Conservation (phyloP, 768 basidiomycete genomes). For the Podaxis rugospora region DNA sequence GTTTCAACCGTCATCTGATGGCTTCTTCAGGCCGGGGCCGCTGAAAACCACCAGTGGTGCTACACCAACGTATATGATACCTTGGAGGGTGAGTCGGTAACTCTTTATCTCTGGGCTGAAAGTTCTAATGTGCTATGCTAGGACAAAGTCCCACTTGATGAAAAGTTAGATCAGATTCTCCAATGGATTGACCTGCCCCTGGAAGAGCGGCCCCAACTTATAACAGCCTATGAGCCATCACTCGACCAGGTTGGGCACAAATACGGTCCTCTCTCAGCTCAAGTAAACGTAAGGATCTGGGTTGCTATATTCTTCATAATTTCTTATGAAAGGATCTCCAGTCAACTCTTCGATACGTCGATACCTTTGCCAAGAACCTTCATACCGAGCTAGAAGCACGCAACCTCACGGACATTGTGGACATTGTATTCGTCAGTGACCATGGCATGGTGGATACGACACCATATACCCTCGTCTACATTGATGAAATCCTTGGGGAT, state of each 20-base stretch:
- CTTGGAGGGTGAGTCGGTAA: conserved; percentile 55
- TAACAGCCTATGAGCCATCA: conserved; percentile 81
- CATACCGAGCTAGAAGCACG: conserved; percentile 59
- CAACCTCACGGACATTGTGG: conserved; percentile 79
- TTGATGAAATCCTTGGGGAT: conserved; percentile 76
- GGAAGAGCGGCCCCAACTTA: conserved; percentile 68
- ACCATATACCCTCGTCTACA: conserved; percentile 65
- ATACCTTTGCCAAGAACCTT: conserved; percentile 69
- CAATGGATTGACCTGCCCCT: conserved; percentile 80
- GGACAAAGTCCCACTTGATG: conserved; percentile 59
- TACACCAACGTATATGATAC: conserved; percentile 71
- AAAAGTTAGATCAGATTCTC: conserved; percentile 75
- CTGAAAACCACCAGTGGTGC: conserved; percentile 61
- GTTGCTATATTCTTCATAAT: not conserved
- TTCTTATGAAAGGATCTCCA: conserved; percentile 22
- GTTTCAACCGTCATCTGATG: not conserved
- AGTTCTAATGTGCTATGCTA: conserved; percentile 14
- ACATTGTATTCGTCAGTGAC: conserved; percentile 87
- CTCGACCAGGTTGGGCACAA: conserved; percentile 82
- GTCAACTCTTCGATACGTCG: conserved; percentile 64
- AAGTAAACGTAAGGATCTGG: conserved; percentile 58
- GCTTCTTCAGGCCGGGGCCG: conserved; percentile 69
- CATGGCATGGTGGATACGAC: conserved; percentile 94
- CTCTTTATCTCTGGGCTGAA: not conserved
- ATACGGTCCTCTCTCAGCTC: conserved; percentile 61